Percentiles rank a stretch among this genome's conserved stretches.
phyloP scores from a whole-genome alignment of 108 stramenopile genomes.

The Epipyxis sp. region DNA sequence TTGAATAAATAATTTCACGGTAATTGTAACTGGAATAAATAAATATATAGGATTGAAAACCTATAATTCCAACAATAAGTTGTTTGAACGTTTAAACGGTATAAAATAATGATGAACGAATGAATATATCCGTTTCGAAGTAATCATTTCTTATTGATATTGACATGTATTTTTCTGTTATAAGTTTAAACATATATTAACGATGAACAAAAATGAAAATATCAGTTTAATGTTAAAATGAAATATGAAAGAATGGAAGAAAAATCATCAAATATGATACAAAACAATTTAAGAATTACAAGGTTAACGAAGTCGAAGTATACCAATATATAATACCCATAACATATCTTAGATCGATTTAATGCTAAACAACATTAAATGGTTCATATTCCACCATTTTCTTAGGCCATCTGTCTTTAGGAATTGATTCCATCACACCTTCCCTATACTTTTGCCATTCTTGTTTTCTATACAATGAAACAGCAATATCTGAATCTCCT shows the following conservation, averaged over 20 bases:
- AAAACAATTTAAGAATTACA: background rate
- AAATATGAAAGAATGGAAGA: background rate
- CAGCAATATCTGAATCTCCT: conserved; percentile 16
- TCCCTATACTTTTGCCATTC: background rate
- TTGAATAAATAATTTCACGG: too few relatives aligned
- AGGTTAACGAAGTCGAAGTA: background rate
- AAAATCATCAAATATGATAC: background rate
- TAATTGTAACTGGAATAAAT: too few relatives aligned
- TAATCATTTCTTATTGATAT: too few relatives aligned
- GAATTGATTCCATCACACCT: background rate
- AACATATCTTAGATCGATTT: background rate
- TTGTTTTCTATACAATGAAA: background rate
- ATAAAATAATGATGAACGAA: too few relatives aligned
- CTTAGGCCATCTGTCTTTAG: background rate
- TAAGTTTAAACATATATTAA: background rate
- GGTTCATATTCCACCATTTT: background rate
- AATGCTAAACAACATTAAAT: background rate
- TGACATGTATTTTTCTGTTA: background rate
- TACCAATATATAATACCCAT: background rate
- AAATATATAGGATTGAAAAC: too few relatives aligned
- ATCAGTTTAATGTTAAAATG: background rate
- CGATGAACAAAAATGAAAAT: background rate
- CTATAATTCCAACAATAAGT: too few relatives aligned
- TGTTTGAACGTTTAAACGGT: too few relatives aligned
- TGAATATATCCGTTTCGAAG: too few relatives aligned